phyloP scores from a whole-genome alignment of 2,329 filamentous ascomycete species.

The Periconia sp. region DNA sequence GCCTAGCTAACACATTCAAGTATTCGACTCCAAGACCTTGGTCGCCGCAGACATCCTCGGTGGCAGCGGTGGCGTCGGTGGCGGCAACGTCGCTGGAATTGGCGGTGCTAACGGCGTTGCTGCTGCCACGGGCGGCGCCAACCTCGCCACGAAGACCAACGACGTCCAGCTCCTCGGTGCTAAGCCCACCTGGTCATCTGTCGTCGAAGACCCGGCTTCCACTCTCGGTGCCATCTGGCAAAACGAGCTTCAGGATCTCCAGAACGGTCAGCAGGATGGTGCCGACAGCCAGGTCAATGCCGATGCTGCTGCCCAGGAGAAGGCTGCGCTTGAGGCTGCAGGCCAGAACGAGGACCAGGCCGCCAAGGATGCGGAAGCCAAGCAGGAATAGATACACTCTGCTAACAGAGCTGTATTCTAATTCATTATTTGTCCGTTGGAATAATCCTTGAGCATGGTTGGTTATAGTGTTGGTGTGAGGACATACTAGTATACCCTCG shows the following conservation, averaged over 20 bases:
- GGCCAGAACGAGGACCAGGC: slow-evolving; percentile 12
- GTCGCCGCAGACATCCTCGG: slow-evolving; percentile 34
- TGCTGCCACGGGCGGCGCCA: slow-evolving; percentile 3
- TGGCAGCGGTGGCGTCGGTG: slow-evolving; percentile 17
- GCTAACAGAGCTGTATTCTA: slow-evolving; percentile 9
- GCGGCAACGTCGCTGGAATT: slow-evolving; percentile 20
- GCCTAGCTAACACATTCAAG: slow-evolving; percentile 14
- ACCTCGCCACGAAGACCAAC: slow-evolving; percentile 28
- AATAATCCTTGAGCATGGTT: not conserved
- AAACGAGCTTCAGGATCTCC: slow-evolving; percentile 30
- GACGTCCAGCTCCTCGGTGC: slow-evolving; percentile 34
- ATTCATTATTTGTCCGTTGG: not conserved
- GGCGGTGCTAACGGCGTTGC: slow-evolving; percentile 13
- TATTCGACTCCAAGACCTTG: slow-evolving; percentile 33
- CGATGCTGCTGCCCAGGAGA: slow-evolving; percentile 24
- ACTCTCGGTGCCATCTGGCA: slow-evolving; percentile 35
- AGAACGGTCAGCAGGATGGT: slow-evolving; percentile 27
- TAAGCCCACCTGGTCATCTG: slow-evolving; percentile 31
- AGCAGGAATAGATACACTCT: slow-evolving; percentile 12
- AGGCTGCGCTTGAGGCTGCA: slow-evolving; percentile 18
- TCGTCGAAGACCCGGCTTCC: slow-evolving; percentile 36
- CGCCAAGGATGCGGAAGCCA: slow-evolving; percentile 7
- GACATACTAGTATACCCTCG: slow-evolving; percentile 9
- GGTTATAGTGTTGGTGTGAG: not conserved
- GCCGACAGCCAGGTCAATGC: slow-evolving; percentile 31